Evolutionary conservation across 345 rosid species (phyloP), one percentile per base, ranked within the genome.

Genomic region (Heritiera littoralis): DNA sequence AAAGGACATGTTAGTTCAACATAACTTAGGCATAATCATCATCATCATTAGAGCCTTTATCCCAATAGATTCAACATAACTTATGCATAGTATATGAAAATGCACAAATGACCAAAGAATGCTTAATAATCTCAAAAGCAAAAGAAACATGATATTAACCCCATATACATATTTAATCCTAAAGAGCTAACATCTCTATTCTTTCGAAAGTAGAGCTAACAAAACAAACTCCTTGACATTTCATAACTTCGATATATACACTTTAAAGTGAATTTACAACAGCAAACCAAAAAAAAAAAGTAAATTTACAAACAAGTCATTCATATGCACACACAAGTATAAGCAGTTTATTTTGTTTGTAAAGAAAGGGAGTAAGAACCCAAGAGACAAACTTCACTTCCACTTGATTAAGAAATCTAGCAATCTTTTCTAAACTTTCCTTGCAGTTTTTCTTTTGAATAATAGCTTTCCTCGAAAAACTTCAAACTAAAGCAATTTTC

Each of bases 191-290:
- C 23, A 6, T 51, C 30, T 30, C 20, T 30, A 71, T 14, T 51
- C 23, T 17, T 72, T 52, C 60, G 23, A 15, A 52, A 51, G 61
- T 51, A 52, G 61, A 72, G 45, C 75, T 32, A 52, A 72, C 35
- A 32, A 52, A 51, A 51, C 18, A 14, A 48, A 52, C 45, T 54
- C 40, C 63, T 54, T 9, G 56, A 28, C 11, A 69, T 28, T 49
- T 49, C 41, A 49, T 49, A 35, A 35, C 48, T 35, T 54, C 30
- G 17, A 52, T 35, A 52, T 18, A 72, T 72, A 72, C 76, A 72
- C 30, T 35, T 72, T 32, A 32, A 32, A 23, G 28, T 23, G 28
- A 23, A 23, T 23, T 23, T 23, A 23, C 28, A 23, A 23, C 28
- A 23, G 28, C 28, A 23, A 23, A 23, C 28, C 28, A 23, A 23